Conservation (phyloP, 2,329 filamentous ascomycete genomes). For the Paecilomyces formosus region DNA sequence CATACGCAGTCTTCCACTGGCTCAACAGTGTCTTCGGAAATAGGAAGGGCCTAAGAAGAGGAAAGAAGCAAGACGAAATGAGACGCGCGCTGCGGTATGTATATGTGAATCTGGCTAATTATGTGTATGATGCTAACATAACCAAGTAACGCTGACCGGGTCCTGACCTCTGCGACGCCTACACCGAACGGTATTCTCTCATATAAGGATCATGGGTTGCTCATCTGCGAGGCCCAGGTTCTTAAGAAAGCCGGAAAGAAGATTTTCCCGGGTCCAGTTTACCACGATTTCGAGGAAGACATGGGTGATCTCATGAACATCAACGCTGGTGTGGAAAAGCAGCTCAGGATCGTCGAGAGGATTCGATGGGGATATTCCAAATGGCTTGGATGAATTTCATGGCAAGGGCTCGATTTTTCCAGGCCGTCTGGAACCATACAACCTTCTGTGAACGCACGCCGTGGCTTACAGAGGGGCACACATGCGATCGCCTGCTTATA, state of each 20-base stretch:
- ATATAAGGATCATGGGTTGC: conserved; percentile 85
- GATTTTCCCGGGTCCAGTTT: conserved; percentile 65
- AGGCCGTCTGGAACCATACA: not conserved
- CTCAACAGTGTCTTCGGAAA: conserved; percentile 61
- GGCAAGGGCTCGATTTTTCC: not conserved
- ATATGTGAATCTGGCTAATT: not conserved
- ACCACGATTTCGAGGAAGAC: conserved; percentile 82
- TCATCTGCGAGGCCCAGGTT: conserved; percentile 84
- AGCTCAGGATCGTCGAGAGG: conserved; percentile 70
- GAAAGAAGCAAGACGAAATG: conserved; percentile 60
- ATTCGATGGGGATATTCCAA: conserved; percentile 86
- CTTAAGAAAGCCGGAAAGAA: conserved; percentile 61
- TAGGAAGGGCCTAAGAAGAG: conserved; percentile 59
- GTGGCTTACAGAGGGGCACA: not conserved
- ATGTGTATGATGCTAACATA: not conserved
- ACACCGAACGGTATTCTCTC: conserved; percentile 68
- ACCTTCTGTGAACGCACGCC: not conserved
- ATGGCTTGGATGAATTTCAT: conserved; percentile 46
- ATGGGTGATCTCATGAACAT: conserved; percentile 79
- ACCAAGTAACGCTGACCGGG: conserved; percentile 69
- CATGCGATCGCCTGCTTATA: not conserved
- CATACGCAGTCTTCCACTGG: conserved; percentile 66
- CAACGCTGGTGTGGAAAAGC: conserved; percentile 64
- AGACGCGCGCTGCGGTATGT: conserved; percentile 64
- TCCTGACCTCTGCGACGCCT: conserved; percentile 60